Percentiles rank a stretch among this genome's conserved stretches.
phyloP scores from a whole-genome alignment of 2,329 filamentous ascomycete genomes.

The Cordyceps militaris region DNA sequence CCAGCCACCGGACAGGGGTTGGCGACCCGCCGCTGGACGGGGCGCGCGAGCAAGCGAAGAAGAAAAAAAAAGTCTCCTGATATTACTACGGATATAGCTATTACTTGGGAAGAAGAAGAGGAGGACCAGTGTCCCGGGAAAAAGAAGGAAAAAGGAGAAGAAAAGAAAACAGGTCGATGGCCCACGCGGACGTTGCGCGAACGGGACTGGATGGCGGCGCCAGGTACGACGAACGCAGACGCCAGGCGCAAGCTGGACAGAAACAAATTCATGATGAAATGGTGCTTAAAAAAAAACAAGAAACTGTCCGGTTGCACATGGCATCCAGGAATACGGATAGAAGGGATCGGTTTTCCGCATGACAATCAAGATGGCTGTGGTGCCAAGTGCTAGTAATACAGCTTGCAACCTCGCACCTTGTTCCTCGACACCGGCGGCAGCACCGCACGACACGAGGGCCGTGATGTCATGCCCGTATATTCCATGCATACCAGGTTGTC shows the following conservation, averaged over 20 bases:
- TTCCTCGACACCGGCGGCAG: background rate
- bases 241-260: too few species aligned
- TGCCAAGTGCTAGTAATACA: too few species aligned
- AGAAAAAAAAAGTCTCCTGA: background rate
- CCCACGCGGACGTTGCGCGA: background rate
- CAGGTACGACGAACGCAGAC: background rate
- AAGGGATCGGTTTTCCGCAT: background rate
- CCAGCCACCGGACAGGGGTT: background rate
- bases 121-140: background rate
- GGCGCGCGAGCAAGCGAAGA: background rate
- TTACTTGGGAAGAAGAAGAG: too few species aligned
- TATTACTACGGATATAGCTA: background rate
- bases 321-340: background rate
- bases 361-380: background rate
- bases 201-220: too few species aligned
- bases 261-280: background rate
- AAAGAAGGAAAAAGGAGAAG: background rate
- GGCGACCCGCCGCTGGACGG: background rate
- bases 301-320: too few species aligned
- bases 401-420: background rate
- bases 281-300: too few species aligned
- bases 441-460: background rate
- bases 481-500: background rate
- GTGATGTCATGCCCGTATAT: conserved; percentile 8
- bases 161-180: background rate